phyloP scores from a whole-genome alignment of 106 monocot genomes.

The Dendrobium huoshanense region DNA sequence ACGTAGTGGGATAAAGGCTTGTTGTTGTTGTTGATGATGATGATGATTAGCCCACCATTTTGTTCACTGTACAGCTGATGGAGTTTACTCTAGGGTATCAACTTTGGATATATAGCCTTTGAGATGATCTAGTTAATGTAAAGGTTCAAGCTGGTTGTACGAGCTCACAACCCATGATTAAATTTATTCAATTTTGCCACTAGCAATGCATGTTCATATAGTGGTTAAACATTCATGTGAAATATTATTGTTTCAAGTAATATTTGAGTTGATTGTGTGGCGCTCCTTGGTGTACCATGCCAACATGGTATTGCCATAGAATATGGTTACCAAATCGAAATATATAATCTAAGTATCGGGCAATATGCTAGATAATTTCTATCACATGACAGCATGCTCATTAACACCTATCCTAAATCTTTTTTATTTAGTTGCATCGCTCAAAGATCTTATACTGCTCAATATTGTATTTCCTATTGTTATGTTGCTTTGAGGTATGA shows the following conservation, averaged over 20 bases:
- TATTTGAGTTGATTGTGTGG: not conserved
- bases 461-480: no score
- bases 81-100: not conserved
- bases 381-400: no score
- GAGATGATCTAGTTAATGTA: not conserved
- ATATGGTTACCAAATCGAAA: no score
- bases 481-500: no score
- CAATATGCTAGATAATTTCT: no score
- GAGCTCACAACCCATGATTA: not conserved
- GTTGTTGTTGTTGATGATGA: no score
- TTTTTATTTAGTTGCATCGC: no score
- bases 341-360: no score
- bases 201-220: not conserved
- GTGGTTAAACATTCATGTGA: not conserved
- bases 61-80: not conserved
- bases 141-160: not conserved
- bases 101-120: not conserved
- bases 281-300: not conserved
- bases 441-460: no score
- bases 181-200: not conserved
- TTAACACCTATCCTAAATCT: no score
- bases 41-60: not conserved
- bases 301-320: not conserved
- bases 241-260: not conserved
- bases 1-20: no score